Evolutionary conservation across 2,329 filamentous ascomycete species (phyloP), one percentile per base, ranked within the genome.

Genomic region (Chrysosporium queenslandicum): DNA sequence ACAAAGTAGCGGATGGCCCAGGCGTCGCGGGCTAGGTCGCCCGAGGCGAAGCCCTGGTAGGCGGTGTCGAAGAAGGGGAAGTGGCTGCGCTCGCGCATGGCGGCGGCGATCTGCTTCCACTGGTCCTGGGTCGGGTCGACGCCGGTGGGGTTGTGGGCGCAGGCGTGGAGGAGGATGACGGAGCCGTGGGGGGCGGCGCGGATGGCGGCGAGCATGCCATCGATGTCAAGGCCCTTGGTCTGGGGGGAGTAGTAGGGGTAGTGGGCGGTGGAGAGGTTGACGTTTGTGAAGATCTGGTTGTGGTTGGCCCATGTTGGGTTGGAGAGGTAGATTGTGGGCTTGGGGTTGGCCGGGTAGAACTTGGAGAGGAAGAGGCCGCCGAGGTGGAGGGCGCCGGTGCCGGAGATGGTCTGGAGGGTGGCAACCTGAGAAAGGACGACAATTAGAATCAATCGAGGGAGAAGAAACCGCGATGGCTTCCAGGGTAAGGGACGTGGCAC

Each of bases 61-160:
- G 92, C 92, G 59, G 82, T 87, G 76, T 98, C 92, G 73, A 98
- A 97, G 80, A 98, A 97, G 63, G 92, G 91, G 74, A 98, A 95
- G 71, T 94, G 91, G 58, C 80, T 80, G 72, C 85, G 88, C 63
- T 80, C 70, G 62, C 79, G 80, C 70, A 97, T 82, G 41, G 95
- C 70, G 40, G 77, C 70, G 49, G 91, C 89, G 56, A 98, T 82
- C 72, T 94, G 80, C 69, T 85, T 87, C 92, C 92, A 98, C 74
- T 98, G 92, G 50, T 91, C 87, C 60, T 85, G 77, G 18, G 90
- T 94, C 6, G 90, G 90, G 71, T 98, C 92, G 58, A 98, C 90
- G 54, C 92, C 92, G 1, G 92, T 98, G 32, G 92, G 92, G 76
- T 98, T 98, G 77, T 98, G 92, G 34, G 92, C 92, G 69, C 92